Evolutionary conservation across 2,329 filamentous ascomycete genomes (phyloP).

Genomic region (Nigrospora osmanthi): DNA sequence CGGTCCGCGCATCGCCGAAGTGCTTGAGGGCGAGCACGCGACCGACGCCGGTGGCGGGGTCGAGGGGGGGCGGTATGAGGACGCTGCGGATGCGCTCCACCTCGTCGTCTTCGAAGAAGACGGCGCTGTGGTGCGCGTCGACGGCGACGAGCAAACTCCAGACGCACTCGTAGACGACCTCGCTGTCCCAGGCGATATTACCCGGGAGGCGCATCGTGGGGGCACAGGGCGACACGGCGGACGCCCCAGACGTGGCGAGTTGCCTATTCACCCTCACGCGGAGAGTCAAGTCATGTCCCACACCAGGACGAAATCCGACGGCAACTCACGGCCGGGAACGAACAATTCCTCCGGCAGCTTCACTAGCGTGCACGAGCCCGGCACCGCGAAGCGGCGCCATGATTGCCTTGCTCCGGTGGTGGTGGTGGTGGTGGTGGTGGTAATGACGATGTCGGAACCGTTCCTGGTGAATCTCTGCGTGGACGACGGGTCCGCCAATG

Average conservation of each 20-base stretch:
- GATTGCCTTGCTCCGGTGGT: too few relatives aligned
- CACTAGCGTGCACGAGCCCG: conserved; percentile 40
- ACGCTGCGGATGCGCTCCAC: conserved; percentile 28
- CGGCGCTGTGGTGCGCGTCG: conserved; percentile 34
- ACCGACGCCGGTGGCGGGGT: conserved; percentile 41
- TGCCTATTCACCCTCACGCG: neutral
- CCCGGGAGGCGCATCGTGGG: conserved; percentile 44
- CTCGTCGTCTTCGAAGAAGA: conserved; percentile 2
- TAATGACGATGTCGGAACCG: too few relatives aligned
- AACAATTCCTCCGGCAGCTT: conserved; percentile 30
- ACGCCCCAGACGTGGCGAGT: conserved; percentile 30
- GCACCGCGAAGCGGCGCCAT: conserved; percentile 35
- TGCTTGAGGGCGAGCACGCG: conserved; percentile 41
- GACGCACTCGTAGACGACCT: conserved; percentile 45
- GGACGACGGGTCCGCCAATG: too few relatives aligned
- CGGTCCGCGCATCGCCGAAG: conserved; percentile 41
- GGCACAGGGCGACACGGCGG: conserved; percentile 37
- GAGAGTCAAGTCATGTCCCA: too few relatives aligned
- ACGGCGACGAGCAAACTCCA: conserved; percentile 42
- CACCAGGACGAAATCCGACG: too few relatives aligned
- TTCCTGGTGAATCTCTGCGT: conserved; percentile 34
- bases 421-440: conserved; percentile 34
- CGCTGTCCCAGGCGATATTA: conserved; percentile 37
- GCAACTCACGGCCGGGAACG: conserved; percentile 3
- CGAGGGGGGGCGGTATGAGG: conserved; percentile 44